Conservation (phyloP, 2,329 filamentous ascomycete species). For the Neofusicoccum parvum region DNA sequence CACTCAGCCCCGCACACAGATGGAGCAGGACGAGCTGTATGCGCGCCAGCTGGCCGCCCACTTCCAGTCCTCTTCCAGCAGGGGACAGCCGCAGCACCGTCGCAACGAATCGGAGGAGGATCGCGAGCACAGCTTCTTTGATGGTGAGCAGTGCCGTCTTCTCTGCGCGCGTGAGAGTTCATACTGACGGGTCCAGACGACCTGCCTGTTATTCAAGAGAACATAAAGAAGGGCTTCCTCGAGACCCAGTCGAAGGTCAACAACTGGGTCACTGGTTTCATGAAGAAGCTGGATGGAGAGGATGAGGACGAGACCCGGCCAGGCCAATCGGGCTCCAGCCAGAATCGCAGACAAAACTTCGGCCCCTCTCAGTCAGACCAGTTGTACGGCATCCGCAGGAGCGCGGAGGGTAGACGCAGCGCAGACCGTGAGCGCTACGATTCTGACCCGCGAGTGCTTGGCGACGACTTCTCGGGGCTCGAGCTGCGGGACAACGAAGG, state of each 20-base stretch:
- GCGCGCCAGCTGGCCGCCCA: constrained; percentile 92
- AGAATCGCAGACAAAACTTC: constrained; percentile 41
- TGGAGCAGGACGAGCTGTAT: constrained; percentile 89
- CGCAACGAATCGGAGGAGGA: constrained; percentile 54
- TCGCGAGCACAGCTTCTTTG: constrained; percentile 86
- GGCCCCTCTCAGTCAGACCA: constrained; percentile 43
- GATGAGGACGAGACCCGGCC: constrained; percentile 67
- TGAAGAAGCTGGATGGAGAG: constrained; percentile 91
- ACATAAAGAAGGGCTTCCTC: constrained; percentile 88
- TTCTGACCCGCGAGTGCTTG: constrained; percentile 85
- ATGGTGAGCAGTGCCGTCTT: constrained; percentile 53
- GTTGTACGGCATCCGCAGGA: constrained; percentile 41
- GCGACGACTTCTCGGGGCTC: constrained; percentile 79
- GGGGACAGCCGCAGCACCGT: constrained; percentile 25
- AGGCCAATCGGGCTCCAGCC: constrained; percentile 48
- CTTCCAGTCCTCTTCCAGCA: constrained; percentile 58
- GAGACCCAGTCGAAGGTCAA: constrained; percentile 95
- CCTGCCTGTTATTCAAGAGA: constrained; percentile 88
- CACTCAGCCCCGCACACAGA: constrained; percentile 68
- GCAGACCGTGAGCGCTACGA: constrained; percentile 92
- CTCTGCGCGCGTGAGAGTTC: not conserved
- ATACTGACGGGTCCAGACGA: constrained; percentile 63
- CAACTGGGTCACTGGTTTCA: constrained; percentile 85
- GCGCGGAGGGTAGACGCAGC: constrained; percentile 60
- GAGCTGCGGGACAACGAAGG: constrained; percentile 65